These are phyloP conservation scores for Penicillium cosmopolitanum DNA, from an alignment of 495 filamentous ascomycete species.

Conservation along the genomic window DNA sequence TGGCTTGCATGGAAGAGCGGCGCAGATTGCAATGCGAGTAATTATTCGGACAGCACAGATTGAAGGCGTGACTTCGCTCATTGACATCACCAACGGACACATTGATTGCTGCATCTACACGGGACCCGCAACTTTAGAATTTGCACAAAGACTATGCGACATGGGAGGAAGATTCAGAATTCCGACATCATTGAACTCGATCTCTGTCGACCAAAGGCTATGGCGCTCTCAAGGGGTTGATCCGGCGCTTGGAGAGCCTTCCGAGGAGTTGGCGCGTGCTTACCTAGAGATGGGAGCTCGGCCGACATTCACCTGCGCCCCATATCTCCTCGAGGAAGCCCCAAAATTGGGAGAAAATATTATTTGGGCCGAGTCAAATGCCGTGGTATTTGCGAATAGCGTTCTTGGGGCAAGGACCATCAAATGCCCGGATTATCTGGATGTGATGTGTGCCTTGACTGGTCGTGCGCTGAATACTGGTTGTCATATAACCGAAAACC, in stretches of 20 bases:
- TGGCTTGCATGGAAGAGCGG: slow-evolving; percentile 25
- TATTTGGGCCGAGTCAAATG: slow-evolving; percentile 39
- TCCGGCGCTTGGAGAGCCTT: slow-evolving; percentile 14
- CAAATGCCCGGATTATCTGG: slow-evolving; percentile 39
- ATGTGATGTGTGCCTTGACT: slow-evolving; percentile 37
- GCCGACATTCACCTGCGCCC: slow-evolving; percentile 38
- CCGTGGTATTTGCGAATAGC: slow-evolving; percentile 39
- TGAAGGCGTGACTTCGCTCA: slow-evolving; percentile 22
- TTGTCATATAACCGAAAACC: slow-evolving; percentile 20
- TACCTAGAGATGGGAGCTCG: slow-evolving; percentile 36
- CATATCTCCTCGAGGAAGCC: slow-evolving; percentile 31
- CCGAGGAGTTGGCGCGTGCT: slow-evolving; percentile 25
- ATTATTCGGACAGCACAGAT: slow-evolving; percentile 27
- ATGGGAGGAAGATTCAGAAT: slow-evolving; percentile 27
- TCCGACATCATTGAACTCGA: slow-evolving; percentile 37
- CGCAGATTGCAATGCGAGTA: slow-evolving; percentile 30
- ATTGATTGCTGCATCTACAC: slow-evolving; percentile 42
- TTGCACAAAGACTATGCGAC: slow-evolving; percentile 27
- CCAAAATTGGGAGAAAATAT: slow-evolving; percentile 30
- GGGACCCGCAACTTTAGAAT: slow-evolving; percentile 29
- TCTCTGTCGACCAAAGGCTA: slow-evolving; percentile 35
- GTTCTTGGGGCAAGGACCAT: slow-evolving; percentile 35
- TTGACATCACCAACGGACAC: slow-evolving; percentile 32
- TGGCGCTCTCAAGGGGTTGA: slow-evolving; percentile 30
- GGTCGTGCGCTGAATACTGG: slow-evolving; percentile 28